Percentiles rank a stretch among this genome's conserved stretches.
These are phyloP conservation scores for Porphyridium purpureum DNA, from an alignment of 23 red algal genomes.

Conservation along the genomic window DNA sequence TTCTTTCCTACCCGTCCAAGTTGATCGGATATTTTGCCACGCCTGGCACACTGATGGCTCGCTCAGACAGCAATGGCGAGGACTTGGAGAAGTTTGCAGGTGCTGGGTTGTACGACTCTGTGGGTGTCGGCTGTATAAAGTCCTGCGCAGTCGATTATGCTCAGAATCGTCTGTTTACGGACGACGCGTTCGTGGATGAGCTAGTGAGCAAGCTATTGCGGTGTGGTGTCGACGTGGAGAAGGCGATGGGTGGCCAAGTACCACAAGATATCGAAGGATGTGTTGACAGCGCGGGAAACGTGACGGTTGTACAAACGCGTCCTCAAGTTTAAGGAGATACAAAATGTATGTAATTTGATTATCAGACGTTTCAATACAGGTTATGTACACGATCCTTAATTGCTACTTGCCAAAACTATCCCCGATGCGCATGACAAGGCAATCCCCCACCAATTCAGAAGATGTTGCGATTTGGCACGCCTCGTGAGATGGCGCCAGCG, in stretches of 20 bases:
- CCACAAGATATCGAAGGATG: conserved; percentile 47
- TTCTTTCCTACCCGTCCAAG: conserved; percentile 20
- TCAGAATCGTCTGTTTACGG: conserved; percentile 20
- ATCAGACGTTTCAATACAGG: too few relatives aligned
- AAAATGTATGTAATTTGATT: too few relatives aligned
- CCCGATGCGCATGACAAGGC: too few relatives aligned
- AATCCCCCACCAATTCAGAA: too few relatives aligned
- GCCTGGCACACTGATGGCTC: conserved; percentile 47
- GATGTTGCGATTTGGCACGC: too few relatives aligned
- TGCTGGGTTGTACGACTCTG: conserved; percentile 45
- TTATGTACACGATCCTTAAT: too few relatives aligned
- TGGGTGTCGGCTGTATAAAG: too few relatives aligned
- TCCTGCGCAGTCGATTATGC: conserved; percentile 18
- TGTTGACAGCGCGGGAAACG: conserved; percentile 2
- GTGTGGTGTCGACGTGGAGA: conserved; percentile 29
- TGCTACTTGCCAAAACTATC: too few relatives aligned
- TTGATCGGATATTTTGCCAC: conserved; percentile 8
- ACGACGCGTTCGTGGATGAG: conserved; percentile 7
- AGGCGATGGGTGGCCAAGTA: conserved; percentile 12
- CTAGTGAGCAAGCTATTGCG: conserved; percentile 12
- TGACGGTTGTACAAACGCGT: conserved; percentile 13
- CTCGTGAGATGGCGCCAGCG: too few relatives aligned
- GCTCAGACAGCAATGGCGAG: conserved; percentile 56
- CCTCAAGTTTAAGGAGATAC: conserved; percentile 10
- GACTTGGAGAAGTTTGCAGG: conserved; percentile 56